phyloP scores from a whole-genome alignment of 2,329 filamentous ascomycete genomes.

The Monosporascus ibericus region DNA sequence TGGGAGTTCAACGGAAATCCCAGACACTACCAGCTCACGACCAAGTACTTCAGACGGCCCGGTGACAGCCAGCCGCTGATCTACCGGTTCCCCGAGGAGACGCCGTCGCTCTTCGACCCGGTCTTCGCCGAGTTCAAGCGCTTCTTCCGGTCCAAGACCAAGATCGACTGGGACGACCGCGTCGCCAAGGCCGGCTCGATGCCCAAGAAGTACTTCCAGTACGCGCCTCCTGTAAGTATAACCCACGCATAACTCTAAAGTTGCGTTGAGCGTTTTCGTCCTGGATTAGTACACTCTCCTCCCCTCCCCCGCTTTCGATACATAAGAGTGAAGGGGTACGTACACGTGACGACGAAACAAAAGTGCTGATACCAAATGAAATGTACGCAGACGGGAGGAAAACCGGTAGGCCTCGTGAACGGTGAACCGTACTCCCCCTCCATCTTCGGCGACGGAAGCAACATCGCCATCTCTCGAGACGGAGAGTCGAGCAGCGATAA shows the following conservation, averaged over 20 bases:
- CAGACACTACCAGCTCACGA: constrained; percentile 54
- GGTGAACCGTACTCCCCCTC: not conserved
- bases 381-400: constrained; percentile 12
- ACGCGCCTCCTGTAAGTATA: constrained; percentile 39
- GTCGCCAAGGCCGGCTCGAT: constrained; percentile 29
- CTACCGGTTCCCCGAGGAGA: constrained; percentile 32
- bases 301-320: not conserved
- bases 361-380: no score
- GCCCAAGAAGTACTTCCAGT: constrained; percentile 32
- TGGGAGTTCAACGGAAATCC: constrained; percentile 59
- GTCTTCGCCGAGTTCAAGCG: constrained; percentile 46
- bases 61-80: constrained; percentile 26
- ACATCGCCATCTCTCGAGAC: not conserved
- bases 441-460: constrained; percentile 1
- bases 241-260: no score
- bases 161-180: constrained; percentile 53
- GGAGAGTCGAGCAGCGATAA: not conserved
- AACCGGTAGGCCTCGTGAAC: constrained; percentile 20
- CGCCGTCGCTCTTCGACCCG: constrained; percentile 30
- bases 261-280: no score
- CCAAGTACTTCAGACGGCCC: constrained; percentile 40
- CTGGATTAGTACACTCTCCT: no score
- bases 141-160: constrained; percentile 54
- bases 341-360: not conserved
- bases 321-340: no score